Base-by-base conservation (phyloP, 371 early-diverging fungal species). In the Entomophthora muscae region DNA sequence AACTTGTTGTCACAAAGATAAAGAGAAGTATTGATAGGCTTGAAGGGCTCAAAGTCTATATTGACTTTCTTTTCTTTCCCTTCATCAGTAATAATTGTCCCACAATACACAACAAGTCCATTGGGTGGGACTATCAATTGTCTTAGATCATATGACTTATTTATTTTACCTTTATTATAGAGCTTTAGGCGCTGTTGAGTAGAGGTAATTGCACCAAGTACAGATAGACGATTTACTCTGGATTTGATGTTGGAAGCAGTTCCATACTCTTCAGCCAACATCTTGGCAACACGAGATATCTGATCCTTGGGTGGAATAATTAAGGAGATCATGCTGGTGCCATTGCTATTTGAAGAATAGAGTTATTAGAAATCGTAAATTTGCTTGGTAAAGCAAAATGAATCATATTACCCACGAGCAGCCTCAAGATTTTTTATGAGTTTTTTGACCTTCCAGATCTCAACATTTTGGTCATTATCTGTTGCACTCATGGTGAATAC, bases 191-290 rank as follows among this genome's bases (percentile, higher is more conserved):
- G 88, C 66, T 94, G 91, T 76, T 97, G 98, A 30, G 99, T 96
- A 60, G 99, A 99, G 26, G 98, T 95, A 68, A 99, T 99, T 61
- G 99, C 99, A 27, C 89, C 79, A 63, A 98, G 77, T 17, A 99
- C 99, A 42, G 99, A 98, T 33, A 93, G 82, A 60, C 99, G 82
- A 78, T 99, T 99, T 58, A 99, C 99, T 66, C 99, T 90, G 63
- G 93, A 92, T 77, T 99, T 99, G 75, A 99, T 99, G 82, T 99
- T 99, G 70, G 98, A 95, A 22, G 99, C 99, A 28, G 99, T 98
- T 64, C 99, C 99, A 72, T 95, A 95, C 83, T 99, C 99, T 73
- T 95, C 98, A 26, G 97, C 91, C 75, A 99, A 83, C 96, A 98
- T 96, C 72, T 89, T 91, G 31, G 83, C 78, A 10, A 88, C 84